Evolutionary conservation across 75 land plant species (phyloP), one percentile per base, ranked within the genome.

Genomic region (Picea glauca): DNA sequence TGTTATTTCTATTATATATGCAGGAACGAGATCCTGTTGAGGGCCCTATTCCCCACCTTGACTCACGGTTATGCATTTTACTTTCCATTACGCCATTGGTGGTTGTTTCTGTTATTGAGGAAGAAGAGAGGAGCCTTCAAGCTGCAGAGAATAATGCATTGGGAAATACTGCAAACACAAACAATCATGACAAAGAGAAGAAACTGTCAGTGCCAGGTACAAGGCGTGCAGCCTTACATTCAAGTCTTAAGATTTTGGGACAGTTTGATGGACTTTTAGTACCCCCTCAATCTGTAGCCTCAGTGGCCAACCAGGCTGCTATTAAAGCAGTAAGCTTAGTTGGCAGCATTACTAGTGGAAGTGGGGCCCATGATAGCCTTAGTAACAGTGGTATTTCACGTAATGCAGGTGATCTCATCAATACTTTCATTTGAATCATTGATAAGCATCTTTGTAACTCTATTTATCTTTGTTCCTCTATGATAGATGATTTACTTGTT

Each of bases 281-380:
- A 78, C 90, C 98, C 70, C 98, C 98, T 20, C 81, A 82, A 32
- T 77, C 87, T 58, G 87, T 96, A 30, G 78, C 82, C 66, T 80
- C 90, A 62, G 92, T 85, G 23, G 93, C 95, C 64, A 92, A 92
- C 78, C 98, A 88, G 77, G 95, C 94, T 62, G 95, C 95, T 83
- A 88, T 86, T 77, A 91, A 85, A 77, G 95, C 93, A 67, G 85
- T 88, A 79, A 81, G 85, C 79, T 83, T 84, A 75, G 70, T 84
- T 78, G 88, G 93, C 38, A 89, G 92, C 72, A 66, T 80, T 63
- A 78, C 58, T 58, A 81, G 81, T 79, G 82, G 85, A 40, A 85
- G 79, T 81, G 87, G 90, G 11, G 78, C 78, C 43, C 60, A 86
- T 76, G 93, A 91, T 57, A 64, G 83, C 58, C 54, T 82, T 40